phyloP scores from a whole-genome alignment of 106 monocot genomes.

The Dioscorea zingiberensis region DNA sequence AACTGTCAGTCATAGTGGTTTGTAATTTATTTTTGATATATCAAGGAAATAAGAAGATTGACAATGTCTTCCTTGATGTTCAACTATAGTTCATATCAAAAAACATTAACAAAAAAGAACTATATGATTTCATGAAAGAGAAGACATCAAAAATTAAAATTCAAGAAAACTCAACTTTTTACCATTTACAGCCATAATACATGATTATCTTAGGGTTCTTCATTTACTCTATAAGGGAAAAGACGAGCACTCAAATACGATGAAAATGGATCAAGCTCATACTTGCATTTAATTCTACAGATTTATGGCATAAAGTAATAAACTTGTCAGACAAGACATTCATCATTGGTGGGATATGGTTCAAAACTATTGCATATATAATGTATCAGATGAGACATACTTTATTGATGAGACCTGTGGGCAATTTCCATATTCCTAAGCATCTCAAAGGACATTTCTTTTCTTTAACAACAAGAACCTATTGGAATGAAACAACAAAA shows the following conservation, averaged over 20 bases:
- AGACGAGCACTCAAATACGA: background rate
- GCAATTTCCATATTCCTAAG: conserved; percentile 82
- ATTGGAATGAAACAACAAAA: background rate
- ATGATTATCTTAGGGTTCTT: background rate
- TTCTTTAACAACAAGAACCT: conserved; percentile 92
- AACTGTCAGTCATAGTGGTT: background rate
- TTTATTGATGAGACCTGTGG: conserved; percentile 83
- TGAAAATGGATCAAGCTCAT: background rate
- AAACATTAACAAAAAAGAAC: background rate
- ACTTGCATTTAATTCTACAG: background rate
- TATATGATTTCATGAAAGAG: background rate
- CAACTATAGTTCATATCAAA: background rate
- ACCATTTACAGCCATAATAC: background rate
- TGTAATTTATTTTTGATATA: too few species aligned
- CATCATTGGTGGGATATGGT: background rate
- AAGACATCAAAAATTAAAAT: background rate
- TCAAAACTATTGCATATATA: background rate
- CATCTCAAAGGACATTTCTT: conserved; percentile 67
- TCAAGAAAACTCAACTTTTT: too few species aligned
- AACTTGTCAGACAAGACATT: too few species aligned
- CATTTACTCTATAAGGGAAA: too few species aligned
- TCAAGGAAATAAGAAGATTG: too few species aligned
- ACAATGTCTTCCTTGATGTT: too few species aligned
- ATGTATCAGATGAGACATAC: conserved; percentile 25
- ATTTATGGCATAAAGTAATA: background rate